These are phyloP conservation scores for Stephania cephalantha DNA, from an alignment of 164 flowering plant genomes.

Conservation along the genomic window DNA sequence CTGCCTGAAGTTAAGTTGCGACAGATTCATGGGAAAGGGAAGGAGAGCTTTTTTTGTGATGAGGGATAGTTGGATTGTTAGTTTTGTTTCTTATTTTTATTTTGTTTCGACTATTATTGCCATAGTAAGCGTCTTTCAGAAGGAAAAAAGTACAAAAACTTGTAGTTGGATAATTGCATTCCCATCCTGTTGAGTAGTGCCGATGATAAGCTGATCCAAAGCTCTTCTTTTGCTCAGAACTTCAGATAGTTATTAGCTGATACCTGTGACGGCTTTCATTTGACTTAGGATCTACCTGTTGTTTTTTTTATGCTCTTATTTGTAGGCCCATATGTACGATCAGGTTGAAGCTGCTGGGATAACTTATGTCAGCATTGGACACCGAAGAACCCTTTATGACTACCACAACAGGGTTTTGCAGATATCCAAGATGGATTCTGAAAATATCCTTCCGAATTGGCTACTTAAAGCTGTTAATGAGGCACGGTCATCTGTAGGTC, in stretches of 20 bases:
- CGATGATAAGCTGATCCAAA: background rate
- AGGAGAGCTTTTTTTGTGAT: background rate
- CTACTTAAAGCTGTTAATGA: conserved; percentile 33
- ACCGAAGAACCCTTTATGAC: conserved; percentile 57
- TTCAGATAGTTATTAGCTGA: background rate
- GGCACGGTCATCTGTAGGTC: conserved; percentile 16
- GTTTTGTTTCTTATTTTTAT: background rate
- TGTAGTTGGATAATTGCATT: background rate
- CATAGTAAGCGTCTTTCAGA: background rate
- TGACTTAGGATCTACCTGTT: background rate
- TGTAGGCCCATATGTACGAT: conserved; percentile 70
- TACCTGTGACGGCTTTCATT: background rate
- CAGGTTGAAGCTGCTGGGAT: conserved; percentile 71
- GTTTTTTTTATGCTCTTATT: background rate
- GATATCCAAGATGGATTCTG: conserved; percentile 42
- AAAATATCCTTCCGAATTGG: conserved; percentile 46
- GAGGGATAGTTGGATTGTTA: background rate
- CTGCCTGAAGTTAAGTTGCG: background rate
- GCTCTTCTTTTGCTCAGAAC: background rate
- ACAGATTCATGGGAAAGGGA: background rate
- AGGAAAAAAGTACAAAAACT: background rate
- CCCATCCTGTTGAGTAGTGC: background rate
- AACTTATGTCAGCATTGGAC: conserved; percentile 82
- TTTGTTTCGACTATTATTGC: background rate
- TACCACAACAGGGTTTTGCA: conserved; percentile 50